A percentile compares a stretch with the other conserved stretches of the same genome.
Evolutionary conservation across 352 stramenopile genomes (phyloP).

Genomic region (Phytophthora cajani): DNA sequence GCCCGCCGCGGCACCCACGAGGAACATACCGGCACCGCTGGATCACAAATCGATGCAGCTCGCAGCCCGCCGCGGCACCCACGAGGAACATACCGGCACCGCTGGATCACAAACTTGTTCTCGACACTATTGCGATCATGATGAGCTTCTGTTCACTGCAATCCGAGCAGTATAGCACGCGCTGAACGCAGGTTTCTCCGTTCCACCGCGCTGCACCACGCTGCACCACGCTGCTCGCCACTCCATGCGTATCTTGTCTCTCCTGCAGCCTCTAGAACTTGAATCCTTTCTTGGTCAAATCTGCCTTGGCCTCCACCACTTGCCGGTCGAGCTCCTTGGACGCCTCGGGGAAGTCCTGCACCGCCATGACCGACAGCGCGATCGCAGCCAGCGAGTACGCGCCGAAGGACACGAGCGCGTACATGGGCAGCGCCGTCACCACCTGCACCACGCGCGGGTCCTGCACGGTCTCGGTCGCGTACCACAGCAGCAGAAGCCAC

Average conservation of each 20-base stretch:
- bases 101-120: background rate
- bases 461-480: slow-evolving; percentile 34
- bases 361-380: slow-evolving; percentile 70
- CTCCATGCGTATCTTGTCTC: slow-evolving; percentile 1
- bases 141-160: background rate
- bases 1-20: background rate
- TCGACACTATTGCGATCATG: background rate
- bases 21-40: background rate
- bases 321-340: slow-evolving; percentile 75
- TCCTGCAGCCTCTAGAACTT: slow-evolving; percentile 37
- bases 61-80: background rate
- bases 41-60: background rate
- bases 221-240: background rate
- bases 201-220: background rate
- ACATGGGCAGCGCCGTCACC: slow-evolving; percentile 67
- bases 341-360: slow-evolving; percentile 73
- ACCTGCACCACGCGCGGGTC: slow-evolving; percentile 59
- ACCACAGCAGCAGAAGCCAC: slow-evolving; percentile 64
- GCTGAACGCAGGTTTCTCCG: background rate
- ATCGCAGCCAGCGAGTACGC: slow-evolving; percentile 77
- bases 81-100: background rate
- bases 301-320: slow-evolving; percentile 68
- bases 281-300: slow-evolving; percentile 67
- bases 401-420: slow-evolving; percentile 73
- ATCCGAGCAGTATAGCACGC: slow-evolving; percentile 6